Evolutionary conservation across 2,329 filamentous ascomycete genomes (phyloP).

Genomic region (Stachybotrys chlorohalonatus): DNA sequence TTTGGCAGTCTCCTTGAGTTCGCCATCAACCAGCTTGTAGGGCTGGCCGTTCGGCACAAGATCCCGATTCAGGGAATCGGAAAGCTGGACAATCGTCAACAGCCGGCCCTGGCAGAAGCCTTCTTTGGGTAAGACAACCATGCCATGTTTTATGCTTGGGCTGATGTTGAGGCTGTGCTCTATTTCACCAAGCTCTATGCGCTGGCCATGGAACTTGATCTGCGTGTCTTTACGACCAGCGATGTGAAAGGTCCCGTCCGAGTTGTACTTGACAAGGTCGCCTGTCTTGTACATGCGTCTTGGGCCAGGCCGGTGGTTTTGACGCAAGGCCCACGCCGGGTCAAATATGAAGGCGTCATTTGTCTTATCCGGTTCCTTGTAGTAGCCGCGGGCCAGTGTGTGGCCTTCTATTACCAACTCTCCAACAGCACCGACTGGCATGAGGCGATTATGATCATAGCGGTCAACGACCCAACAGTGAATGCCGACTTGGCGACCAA

Average conservation of each 20-base stretch:
- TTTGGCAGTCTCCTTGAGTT: slow-evolving; percentile 1
- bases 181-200: slow-evolving; percentile 21
- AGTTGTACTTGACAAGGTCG: slow-evolving; percentile 15
- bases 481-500: slow-evolving; percentile 8
- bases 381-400: slow-evolving; percentile 39
- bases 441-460: slow-evolving; percentile 13
- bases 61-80: neutral
- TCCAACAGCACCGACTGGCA: slow-evolving; percentile 19
- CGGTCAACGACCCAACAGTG: slow-evolving; percentile 17
- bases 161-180: slow-evolving; percentile 16
- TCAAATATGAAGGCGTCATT: slow-evolving; percentile 15
- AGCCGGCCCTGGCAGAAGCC: slow-evolving; percentile 9
- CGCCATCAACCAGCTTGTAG: slow-evolving; percentile 5
- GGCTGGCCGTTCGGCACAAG: slow-evolving; percentile 1
- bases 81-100: slow-evolving; percentile 6
- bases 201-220: slow-evolving; percentile 23
- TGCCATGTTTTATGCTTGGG: slow-evolving; percentile 10
- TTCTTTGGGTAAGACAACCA: slow-evolving; percentile 7
- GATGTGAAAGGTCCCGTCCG: slow-evolving; percentile 13
- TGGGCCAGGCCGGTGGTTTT: neutral
- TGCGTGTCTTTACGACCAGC: slow-evolving; percentile 18
- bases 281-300: slow-evolving; percentile 12
- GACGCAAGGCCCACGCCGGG: slow-evolving; percentile 5
- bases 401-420: slow-evolving; percentile 25
- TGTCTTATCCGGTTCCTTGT: slow-evolving; percentile 28